Conservation (phyloP, 768 basidiomycete species). For the Termitomyces sp. region DNA sequence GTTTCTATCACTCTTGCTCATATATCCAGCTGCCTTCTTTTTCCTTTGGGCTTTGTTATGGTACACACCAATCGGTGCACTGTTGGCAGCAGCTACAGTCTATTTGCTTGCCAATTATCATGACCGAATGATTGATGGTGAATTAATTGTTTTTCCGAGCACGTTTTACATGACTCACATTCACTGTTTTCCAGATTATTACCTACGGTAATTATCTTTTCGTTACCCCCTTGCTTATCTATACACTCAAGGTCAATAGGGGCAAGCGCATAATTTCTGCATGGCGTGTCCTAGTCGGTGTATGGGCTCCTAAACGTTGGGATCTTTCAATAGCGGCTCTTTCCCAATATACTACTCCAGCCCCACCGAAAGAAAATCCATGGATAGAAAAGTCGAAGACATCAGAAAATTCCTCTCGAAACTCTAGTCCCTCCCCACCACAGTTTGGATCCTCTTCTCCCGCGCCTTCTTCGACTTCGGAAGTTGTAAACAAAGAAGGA, state of each 20-base stretch:
- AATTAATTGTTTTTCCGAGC: constrained; percentile 23
- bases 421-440: constrained; percentile 11
- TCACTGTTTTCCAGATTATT: constrained; percentile 45
- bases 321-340: constrained; percentile 76
- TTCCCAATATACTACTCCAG: constrained; percentile 64
- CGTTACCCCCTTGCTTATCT: constrained; percentile 2
- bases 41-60: constrained; percentile 80
- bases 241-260: constrained; percentile 33
- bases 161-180: constrained; percentile 14
- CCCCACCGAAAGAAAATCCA: constrained; percentile 58
- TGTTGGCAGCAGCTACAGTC: constrained; percentile 62
- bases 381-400: constrained; percentile 55
- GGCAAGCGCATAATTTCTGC: constrained; percentile 84
- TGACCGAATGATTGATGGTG: constrained; percentile 77
- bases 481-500: constrained; percentile 15
- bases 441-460: constrained; percentile 14
- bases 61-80: constrained; percentile 68
- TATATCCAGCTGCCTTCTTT: constrained; percentile 83
- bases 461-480: constrained; percentile 10
- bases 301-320: constrained; percentile 85
- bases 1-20: constrained; percentile 61
- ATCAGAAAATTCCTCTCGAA: constrained; percentile 15
- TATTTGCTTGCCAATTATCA: constrained; percentile 85
- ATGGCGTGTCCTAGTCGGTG: constrained; percentile 95
- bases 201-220: constrained; percentile 56